Conservation (phyloP, 2,329 filamentous ascomycete genomes). For the Colletotrichum cereale region DNA sequence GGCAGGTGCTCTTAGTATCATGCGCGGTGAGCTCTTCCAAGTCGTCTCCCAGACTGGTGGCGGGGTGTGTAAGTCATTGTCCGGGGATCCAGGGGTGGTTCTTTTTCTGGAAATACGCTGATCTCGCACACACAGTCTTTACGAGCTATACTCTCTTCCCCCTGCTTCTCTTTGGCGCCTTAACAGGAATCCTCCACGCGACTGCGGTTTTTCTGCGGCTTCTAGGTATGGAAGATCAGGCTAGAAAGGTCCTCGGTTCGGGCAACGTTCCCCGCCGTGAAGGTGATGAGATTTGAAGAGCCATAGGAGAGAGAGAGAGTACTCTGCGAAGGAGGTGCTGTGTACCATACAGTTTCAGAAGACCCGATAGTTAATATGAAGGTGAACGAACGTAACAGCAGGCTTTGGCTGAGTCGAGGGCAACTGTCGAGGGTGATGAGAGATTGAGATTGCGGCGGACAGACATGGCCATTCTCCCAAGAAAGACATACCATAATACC, state of each 20-base stretch:
- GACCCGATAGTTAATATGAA: background rate
- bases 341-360: background rate
- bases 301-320: background rate
- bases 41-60: constrained; percentile 54
- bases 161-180: constrained; percentile 50
- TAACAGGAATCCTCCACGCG: constrained; percentile 51
- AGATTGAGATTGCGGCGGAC: background rate
- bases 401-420: background rate
- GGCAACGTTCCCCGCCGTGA: constrained; percentile 31
- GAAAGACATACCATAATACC: too few species aligned
- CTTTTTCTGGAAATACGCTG: constrained; percentile 19
- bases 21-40: constrained; percentile 57
- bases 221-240: constrained; percentile 15
- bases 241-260: constrained; percentile 24
- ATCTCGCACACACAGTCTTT: constrained; percentile 46
- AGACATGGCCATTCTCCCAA: too few species aligned
- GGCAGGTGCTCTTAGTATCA: constrained; percentile 50
- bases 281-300: constrained; percentile 8
- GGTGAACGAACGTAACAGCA: background rate
- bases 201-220: constrained; percentile 36
- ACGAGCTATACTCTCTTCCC: constrained; percentile 53
- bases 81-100: too few species aligned
- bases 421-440: background rate
- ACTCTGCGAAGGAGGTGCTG: background rate
- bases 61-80: constrained; percentile 50